Evolutionary conservation across 352 stramenopile species (phyloP), one percentile per base, ranked within the genome.

Genomic region (Pythium folliculosum): DNA sequence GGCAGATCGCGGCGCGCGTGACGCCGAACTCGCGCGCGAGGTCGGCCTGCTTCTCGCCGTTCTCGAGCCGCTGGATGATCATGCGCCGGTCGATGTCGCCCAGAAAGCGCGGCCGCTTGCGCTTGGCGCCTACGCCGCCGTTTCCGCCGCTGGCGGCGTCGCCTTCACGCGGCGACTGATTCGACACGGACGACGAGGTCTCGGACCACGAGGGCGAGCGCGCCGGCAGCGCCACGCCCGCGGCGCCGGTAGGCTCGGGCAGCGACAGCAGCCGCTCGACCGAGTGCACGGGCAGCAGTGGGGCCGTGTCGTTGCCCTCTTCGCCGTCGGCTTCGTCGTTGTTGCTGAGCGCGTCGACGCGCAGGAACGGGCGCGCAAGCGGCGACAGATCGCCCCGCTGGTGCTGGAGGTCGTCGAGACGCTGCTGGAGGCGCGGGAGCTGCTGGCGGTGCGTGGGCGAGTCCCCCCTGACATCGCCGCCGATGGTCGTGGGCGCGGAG

Each of bases 51-150:
- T 84, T 86, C 70, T 91, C 83, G 27, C 83, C 83, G 19, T 81
- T 81, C 21, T 86, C 74, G 45, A 91, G 85, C 1, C 83, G 81
- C 45, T 84, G 75, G 25, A 91, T 91, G 63, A 91, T 91, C 35
- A 77, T 87, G 45, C 77, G 80, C 0, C 80, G 78, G 54, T 89
- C 80, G 13, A 71, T 83, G 57, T 91, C 78, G 6, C 77, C 75
- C 52, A 89, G 52, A 45, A 87, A 89, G 40, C 81, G 73, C 17
- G 81, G 62, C 0, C 80, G 77, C 54, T 89, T 90, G 56, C 57
- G 55, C 38, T 70, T 70, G 3, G 16, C 38, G 38, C 17, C 38
- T 9, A 9, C 9, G 38, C 45, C 9, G 60, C 25, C 5, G 43
- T 10, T 10, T 61, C 38, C 65, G 13, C 23, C 21, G 12, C n/a